These are phyloP conservation scores for Suillus alpinus DNA, from an alignment of 768 basidiomycete species.

Conservation along the genomic window DNA sequence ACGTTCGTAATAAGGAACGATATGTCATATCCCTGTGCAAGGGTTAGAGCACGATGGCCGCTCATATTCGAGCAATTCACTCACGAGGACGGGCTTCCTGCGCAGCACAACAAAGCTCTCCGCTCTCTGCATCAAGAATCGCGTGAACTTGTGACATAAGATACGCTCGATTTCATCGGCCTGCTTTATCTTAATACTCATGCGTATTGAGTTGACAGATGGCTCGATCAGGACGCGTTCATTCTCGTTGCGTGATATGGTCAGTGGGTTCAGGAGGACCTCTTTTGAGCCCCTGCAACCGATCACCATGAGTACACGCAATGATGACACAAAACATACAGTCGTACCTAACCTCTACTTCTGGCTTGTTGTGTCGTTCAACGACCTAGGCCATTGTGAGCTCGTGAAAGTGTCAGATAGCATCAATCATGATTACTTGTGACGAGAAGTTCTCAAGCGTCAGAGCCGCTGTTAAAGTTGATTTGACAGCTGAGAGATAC, in stretches of 20 bases:
- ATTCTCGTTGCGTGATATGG: constrained; percentile 95
- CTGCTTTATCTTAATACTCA: constrained; percentile 98
- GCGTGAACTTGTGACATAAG: constrained; percentile 95
- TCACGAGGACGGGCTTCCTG: constrained; percentile 86
- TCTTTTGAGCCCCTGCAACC: constrained; percentile 79
- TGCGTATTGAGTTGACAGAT: constrained; percentile 93
- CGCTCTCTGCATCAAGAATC: constrained; percentile 99
- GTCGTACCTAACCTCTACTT: constrained; percentile 82
- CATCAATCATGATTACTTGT: constrained; percentile 53
- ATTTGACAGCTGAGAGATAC: constrained; percentile 93
- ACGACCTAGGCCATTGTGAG: constrained; percentile 61
- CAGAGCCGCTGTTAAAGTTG: constrained; percentile 94
- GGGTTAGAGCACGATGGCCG: constrained; percentile 8
- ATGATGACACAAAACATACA: not conserved
- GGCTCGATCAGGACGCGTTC: constrained; percentile 97
- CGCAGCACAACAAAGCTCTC: constrained; percentile 97
- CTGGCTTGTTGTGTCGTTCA: constrained; percentile 96
- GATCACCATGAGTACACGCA: constrained; percentile 6
- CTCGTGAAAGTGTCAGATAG: constrained; percentile 15
- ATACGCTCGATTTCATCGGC: constrained; percentile 98
- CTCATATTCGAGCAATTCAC: constrained; percentile 25
- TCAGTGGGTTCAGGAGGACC: constrained; percentile 89
- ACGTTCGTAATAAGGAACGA: constrained; percentile 97
- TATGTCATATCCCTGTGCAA: constrained; percentile 88
- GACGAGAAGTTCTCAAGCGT: constrained; percentile 98